Conservation (phyloP, 441 rosid species). For the Monsonia emarginata region DNA sequence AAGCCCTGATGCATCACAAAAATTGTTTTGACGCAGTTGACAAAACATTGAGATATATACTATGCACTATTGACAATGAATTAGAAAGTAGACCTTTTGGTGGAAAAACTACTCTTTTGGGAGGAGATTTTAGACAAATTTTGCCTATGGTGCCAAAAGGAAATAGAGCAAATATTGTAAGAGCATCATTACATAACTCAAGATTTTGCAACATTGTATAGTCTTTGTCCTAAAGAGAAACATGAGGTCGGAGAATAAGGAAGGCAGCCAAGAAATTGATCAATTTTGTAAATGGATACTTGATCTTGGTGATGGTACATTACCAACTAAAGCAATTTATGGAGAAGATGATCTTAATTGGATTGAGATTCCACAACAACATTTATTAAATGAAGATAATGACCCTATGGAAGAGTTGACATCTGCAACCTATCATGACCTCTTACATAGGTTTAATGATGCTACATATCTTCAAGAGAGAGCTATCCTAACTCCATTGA, state of each 20-base stretch:
- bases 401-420: not conserved
- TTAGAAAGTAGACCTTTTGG: conserved; percentile 2
- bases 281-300: not conserved
- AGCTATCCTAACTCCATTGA: not conserved
- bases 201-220: conserved; percentile 1
- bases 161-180: not conserved
- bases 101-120: not conserved
- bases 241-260: not conserved
- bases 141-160: not conserved
- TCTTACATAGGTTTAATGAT: not conserved
- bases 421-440: not conserved
- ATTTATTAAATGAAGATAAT: not conserved
- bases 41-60: not conserved
- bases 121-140: conserved; percentile 17
- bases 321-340: not conserved
- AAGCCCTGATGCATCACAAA: not conserved
- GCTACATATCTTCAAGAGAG: not conserved
- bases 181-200: not conserved
- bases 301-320: not conserved
- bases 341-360: not conserved
- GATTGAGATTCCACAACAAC: not conserved
- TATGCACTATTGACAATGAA: not conserved
- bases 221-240: not conserved
- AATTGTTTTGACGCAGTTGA: conserved; percentile 10
- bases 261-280: too few species aligned